Base-by-base conservation (phyloP, 352 stramenopile genomes). In the Blastocystis hominis region DNA sequence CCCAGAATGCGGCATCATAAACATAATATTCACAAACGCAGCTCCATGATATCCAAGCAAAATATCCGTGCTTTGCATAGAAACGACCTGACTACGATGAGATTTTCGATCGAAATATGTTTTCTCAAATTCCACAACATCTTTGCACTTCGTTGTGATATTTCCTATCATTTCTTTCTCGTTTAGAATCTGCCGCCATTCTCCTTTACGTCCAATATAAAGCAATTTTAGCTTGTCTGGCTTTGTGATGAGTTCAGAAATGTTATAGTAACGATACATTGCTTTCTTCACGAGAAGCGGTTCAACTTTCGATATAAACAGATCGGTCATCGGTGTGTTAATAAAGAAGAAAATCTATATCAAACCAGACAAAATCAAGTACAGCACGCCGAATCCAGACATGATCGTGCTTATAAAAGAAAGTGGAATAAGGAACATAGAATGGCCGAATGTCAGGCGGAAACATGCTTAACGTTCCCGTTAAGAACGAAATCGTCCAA, bases 331-430 rank as follows among this genome's bases (percentile, higher is more conserved):
- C 0, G 72, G 47, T 53, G 72, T 84, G 7, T n/a, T 69, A 34
- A 84, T 84, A 10, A 10, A 2, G 40, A 84, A 68, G 50, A 84
- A 68, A 15, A 66, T 20, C 72, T 84, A 84, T 38, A 34, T 53
- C 40, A 68, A 2, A 30, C 13, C 24, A 47, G 2, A 4, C 24
- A 36, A 13, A 3, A 47, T 4, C 20, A 38, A 34, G 4, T 64
- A 84, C 72, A 15, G 53, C 50, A 36, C 72, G 47, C 20, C 68
- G 24, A 47, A 84, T 30, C 15, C 17, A 53, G 3, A 84, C 55
- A 34, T 0, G 10, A 42, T 10, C 5, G 9, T 6, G 9, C 38
- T 34, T 15, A 2, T 34, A 2, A n/a, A 40, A 36, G 10, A 68
- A 10, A 34, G 6, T 46, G 20, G 15, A 3, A 20, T 24, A 59